These are phyloP conservation scores for Aegilops tauschii DNA, from an alignment of 176 grass and related monocot species.

Conservation along the genomic window DNA sequence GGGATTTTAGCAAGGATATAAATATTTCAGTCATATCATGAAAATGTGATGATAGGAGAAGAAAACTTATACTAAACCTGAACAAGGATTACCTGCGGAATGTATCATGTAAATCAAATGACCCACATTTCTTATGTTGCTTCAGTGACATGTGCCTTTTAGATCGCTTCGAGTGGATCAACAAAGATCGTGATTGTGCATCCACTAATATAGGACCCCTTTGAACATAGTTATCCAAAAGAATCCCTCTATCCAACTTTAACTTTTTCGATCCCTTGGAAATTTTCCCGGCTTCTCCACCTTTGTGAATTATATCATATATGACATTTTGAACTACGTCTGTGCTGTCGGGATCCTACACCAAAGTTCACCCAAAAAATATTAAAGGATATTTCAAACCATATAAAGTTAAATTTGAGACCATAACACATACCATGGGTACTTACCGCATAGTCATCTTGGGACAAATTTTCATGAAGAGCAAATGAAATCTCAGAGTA, in stretches of 20 bases:
- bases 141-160: constrained; percentile 64
- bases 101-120: constrained; percentile 46
- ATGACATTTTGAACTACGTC: constrained; percentile 48
- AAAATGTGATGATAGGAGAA: background rate
- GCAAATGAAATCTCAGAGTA: constrained; percentile 39
- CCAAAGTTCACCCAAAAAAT: background rate
- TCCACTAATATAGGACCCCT: constrained; percentile 47
- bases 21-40: constrained; percentile 10
- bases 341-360: constrained; percentile 36
- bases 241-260: constrained; percentile 54
- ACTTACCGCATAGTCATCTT: constrained; percentile 14
- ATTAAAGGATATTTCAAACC: background rate
- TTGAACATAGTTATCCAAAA: constrained; percentile 59
- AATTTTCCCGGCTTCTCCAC: constrained; percentile 50
- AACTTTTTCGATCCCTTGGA: constrained; percentile 52
- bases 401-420: background rate
- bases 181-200: constrained; percentile 47
- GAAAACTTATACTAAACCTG: background rate
- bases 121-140: constrained; percentile 64
- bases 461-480: constrained; percentile 42
- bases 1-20: constrained; percentile 4
- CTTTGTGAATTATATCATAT: constrained; percentile 65
- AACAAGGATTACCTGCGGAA: constrained; percentile 48
- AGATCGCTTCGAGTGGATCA: constrained; percentile 56
- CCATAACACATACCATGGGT: background rate